These are phyloP conservation scores for Pulveroboletus sp. DNA, from an alignment of 1,284 basidiomycete species.

Conservation along the genomic window DNA sequence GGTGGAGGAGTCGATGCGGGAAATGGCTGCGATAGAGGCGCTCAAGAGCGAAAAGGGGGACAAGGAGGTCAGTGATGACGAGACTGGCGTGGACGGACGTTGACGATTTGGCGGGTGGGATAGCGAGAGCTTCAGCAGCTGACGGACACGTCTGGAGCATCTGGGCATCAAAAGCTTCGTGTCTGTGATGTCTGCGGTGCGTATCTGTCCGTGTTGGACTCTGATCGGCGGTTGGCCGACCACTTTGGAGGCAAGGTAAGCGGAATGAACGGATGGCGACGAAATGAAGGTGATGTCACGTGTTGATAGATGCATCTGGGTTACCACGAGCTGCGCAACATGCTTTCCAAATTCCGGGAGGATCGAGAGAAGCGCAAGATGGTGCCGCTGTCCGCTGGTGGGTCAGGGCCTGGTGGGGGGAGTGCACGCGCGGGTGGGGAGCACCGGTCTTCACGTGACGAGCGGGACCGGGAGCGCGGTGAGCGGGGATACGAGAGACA, in stretches of 20 bases:
- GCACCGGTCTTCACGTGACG: slow-evolving; percentile 56
- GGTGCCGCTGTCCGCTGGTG: slow-evolving; percentile 42
- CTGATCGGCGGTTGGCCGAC: slow-evolving; percentile 97
- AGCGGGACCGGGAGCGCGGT: slow-evolving; percentile 65
- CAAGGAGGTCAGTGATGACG: slow-evolving; percentile 72
- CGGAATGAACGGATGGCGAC: slow-evolving; percentile 11
- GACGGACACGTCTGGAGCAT: slow-evolving; percentile 97
- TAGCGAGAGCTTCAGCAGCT: slow-evolving; percentile 93
- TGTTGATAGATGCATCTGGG: slow-evolving; percentile 91
- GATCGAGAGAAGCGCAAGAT: slow-evolving; percentile 82
- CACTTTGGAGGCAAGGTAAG: slow-evolving; percentile 98
- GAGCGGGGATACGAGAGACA: slow-evolving; percentile 73
- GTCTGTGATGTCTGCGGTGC: slow-evolving; percentile 99
- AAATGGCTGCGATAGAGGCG: slow-evolving; percentile 97
- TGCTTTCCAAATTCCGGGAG: slow-evolving; percentile 86
- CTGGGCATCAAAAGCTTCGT: slow-evolving; percentile 97
- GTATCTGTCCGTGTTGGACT: slow-evolving; percentile 96
- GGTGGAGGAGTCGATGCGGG: slow-evolving; percentile 97
- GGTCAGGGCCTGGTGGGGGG: slow-evolving; percentile 36
- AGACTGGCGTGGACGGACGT: background rate
- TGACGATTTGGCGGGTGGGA: slow-evolving; percentile 17
- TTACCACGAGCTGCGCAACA: slow-evolving; percentile 95
- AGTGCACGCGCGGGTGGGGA: slow-evolving; percentile 45
- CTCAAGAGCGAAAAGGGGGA: slow-evolving; percentile 95
- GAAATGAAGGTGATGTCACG: slow-evolving; percentile 24